A percentile compares a stretch with the other conserved stretches of the same genome.
Conservation (phyloP, 208 protist species). For the Leishmania braziliensis region DNA sequence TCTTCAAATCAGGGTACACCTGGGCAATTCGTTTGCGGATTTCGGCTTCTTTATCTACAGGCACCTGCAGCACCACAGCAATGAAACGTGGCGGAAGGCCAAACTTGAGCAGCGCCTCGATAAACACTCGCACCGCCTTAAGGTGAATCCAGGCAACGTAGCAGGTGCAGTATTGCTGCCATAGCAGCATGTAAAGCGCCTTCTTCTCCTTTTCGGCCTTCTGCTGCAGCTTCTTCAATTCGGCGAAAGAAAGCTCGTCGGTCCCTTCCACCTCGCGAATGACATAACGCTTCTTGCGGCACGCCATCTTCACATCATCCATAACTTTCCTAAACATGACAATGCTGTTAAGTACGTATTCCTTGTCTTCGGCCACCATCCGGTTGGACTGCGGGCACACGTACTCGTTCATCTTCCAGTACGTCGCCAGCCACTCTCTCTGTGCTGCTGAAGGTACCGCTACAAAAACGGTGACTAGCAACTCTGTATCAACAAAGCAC, state of each 20-base stretch:
- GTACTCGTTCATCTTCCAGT: slow-evolving; percentile 86
- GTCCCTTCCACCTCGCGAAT: slow-evolving; percentile 77
- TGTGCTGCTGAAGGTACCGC: slow-evolving; percentile 65
- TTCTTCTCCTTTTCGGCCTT: slow-evolving; percentile 87
- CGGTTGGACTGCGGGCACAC: slow-evolving; percentile 84
- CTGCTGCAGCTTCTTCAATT: slow-evolving; percentile 70
- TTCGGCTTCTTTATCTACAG: slow-evolving; percentile 69
- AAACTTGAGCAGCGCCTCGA: slow-evolving; percentile 90
- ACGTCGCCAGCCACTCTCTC: slow-evolving; percentile 82
- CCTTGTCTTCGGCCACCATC: slow-evolving; percentile 87
- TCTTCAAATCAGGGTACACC: slow-evolving; percentile 70
- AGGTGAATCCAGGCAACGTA: slow-evolving; percentile 93
- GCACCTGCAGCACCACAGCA: slow-evolving; percentile 76
- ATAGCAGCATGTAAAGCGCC: slow-evolving; percentile 78
- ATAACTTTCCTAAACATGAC: slow-evolving; percentile 87
- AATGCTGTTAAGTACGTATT: slow-evolving; percentile 89
- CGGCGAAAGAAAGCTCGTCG: slow-evolving; percentile 64
- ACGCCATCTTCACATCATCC: slow-evolving; percentile 82
- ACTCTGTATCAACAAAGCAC: slow-evolving; percentile 82
- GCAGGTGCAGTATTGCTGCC: slow-evolving; percentile 87
- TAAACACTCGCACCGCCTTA: slow-evolving; percentile 92
- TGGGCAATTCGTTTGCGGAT: slow-evolving; percentile 76
- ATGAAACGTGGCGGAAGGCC: slow-evolving; percentile 89
- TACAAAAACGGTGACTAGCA: slow-evolving; percentile 89
- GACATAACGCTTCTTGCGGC: slow-evolving; percentile 78